Base-by-base conservation (phyloP, 495 filamentous ascomycete species). In the Friedmanniomyces simplex region DNA sequence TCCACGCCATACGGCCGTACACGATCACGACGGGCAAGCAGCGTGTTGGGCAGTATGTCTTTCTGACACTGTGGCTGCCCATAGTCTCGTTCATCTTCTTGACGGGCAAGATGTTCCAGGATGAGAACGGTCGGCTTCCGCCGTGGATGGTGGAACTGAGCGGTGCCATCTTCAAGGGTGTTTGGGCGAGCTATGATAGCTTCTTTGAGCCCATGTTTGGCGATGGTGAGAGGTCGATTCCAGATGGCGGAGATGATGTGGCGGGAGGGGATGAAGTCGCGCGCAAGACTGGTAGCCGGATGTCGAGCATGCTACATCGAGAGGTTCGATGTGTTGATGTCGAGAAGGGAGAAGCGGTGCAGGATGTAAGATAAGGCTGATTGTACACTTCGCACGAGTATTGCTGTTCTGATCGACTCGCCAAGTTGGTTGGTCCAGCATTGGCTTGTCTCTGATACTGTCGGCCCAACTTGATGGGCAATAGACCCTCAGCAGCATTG, bases 211-310 rank as follows among this genome's bases (percentile, higher is more conserved):
- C 54, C 24, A 13, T 86, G 0, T 96, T 94, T 74, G 90, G 91
- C 28, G 86, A 96, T 67, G 93, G 93, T 16, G 93, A 96, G 80
- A 77, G 86, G 70, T 93, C 89, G 13, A 63, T 73, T 62, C 47
- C 61, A 12, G 62, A 63, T 49, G 62, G 54, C 39, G 66, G 61
- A 21, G 48, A 59, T 41, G 41, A 57, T 37, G 49, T 45, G 16
- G 47, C 0, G 14, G 50, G 52, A 11, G 21, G 30, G 50, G 45
- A 62, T 34, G 56, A 24, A 26, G 16, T 2, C 36, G 32, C 32
- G 28, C 22, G 25, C 22, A 36, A 10, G 42, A 39, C 49, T 46
- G 36, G n/a, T 7, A 49, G 24, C 20, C 11, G 46, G 24, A 24
- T 49, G 3, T 14, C 46, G 20, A 42, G 51, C 1, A 16, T 54